Conservation (phyloP, 225 moss, liverwort and hornwort species). For the Sphagnum tenellum region DNA sequence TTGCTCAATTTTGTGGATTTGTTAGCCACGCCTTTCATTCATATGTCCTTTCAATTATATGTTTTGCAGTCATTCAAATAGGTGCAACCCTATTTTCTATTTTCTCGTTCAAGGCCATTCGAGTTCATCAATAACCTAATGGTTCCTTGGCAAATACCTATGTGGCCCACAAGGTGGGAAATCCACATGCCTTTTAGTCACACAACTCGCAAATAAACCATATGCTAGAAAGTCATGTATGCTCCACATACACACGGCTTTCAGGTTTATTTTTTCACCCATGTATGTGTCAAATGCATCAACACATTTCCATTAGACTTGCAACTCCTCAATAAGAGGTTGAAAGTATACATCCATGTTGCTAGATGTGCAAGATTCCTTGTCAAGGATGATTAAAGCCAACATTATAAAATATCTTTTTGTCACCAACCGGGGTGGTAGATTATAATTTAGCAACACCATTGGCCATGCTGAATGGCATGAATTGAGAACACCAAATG, state of each 20-base stretch:
- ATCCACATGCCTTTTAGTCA: background rate
- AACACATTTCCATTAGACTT: background rate
- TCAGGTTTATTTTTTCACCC: background rate
- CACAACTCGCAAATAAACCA: background rate
- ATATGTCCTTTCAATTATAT: too few species aligned
- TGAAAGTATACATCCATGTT: conserved; percentile 7
- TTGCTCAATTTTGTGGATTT: too few species aligned
- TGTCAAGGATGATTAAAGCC: background rate
- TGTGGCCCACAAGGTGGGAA: background rate
- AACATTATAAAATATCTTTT: conserved; percentile 1
- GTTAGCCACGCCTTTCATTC: too few species aligned
- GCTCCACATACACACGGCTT: background rate
- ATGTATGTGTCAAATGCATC: background rate
- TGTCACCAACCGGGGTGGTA: background rate
- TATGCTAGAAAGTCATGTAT: conserved; percentile 1
- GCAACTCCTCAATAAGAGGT: conserved; percentile 8
- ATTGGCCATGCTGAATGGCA: conserved; percentile 1
- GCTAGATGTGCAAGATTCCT: background rate
- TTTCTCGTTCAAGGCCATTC: too few species aligned
- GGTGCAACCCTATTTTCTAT: too few species aligned
- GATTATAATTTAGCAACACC: background rate
- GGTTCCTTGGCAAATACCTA: background rate
- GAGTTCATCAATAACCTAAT: too few species aligned
- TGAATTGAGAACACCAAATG: background rate
- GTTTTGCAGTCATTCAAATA: too few species aligned